Evolutionary conservation across 2,329 filamentous ascomycete genomes (phyloP).

Genomic region (Aaosphaeria arxii): DNA sequence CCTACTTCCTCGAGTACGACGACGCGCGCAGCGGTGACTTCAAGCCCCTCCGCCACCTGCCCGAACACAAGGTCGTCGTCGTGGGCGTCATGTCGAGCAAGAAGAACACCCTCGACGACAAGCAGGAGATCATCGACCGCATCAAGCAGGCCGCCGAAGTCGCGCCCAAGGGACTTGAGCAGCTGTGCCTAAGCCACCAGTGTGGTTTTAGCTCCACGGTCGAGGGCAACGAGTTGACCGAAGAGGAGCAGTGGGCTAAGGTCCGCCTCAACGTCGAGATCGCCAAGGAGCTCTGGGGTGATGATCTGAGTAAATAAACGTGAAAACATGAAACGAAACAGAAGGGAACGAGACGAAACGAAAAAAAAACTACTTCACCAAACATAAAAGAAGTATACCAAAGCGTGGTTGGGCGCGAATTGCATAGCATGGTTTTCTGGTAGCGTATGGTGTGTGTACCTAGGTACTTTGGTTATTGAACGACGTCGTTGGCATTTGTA

Average conservation of each 20-base stretch:
- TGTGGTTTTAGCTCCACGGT: conserved; percentile 57
- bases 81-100: conserved; percentile 56
- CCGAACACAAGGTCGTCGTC: conserved; percentile 54
- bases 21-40: conserved; percentile 57
- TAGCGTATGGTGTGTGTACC: too few species aligned
- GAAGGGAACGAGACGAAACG: too few species aligned
- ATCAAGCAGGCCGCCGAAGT: conserved; percentile 39
- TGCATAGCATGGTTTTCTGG: too few species aligned
- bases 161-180: conserved; percentile 52
- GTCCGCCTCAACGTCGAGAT: conserved; percentile 54
- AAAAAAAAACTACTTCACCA: too few species aligned
- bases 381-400: too few species aligned
- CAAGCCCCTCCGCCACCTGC: conserved; percentile 52
- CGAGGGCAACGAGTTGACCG: conserved; percentile 55
- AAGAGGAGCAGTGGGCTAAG: conserved; percentile 60
- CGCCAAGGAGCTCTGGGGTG: conserved; percentile 56
- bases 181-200: conserved; percentile 57
- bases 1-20: conserved; percentile 60
- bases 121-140: conserved; percentile 38
- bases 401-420: too few species aligned
- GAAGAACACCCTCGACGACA: conserved; percentile 56
- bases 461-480: too few species aligned
- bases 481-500: too few species aligned
- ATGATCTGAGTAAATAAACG: conserved; percentile 38
- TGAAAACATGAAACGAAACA: too few species aligned